Base-by-base conservation (phyloP, 1,139 yeast genomes). In the Ogataea hybrid region DNA sequence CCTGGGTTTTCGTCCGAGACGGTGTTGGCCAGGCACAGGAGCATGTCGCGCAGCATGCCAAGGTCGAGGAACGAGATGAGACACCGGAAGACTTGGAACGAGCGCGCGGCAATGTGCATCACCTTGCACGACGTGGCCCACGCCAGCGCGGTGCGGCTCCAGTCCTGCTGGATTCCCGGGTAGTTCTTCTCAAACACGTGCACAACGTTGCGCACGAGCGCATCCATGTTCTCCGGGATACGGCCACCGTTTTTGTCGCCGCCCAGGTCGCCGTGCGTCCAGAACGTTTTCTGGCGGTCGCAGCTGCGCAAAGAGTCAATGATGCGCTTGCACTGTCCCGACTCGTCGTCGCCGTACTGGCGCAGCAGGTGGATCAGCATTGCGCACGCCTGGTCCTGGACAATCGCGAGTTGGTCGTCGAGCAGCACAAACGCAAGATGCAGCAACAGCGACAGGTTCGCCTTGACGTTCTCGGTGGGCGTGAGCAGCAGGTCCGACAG, bases 61-160 rank as follows among this genome's bases (percentile, higher is more conserved):
- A 85, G 92, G 58, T 92, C 97, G 49, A 92, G 68, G 52, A 83
- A 81, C 11, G 86, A 77, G 12, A 89, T 67, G 40, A 92, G 65
- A 4, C 95, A 86, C 37, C 99, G 71, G 65, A 90, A 92, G 0
- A 89, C 75, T 61, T 94, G 98, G 63, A 94, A 92, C 0, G 97
- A 89, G 25, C 98, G 77, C 55, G 98, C 92, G 0, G 99, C 98
- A 57, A 92, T 79, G 61, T 94, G 99, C 56, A 97, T 75, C 0
- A 92, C 98, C 2, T 97, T 95, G 67, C 98, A 92, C 1, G 96
- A 82, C 0, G 98, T 92, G 0, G 98, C 97, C 98, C 98, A 94
- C 28, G 75, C 73, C 35, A 94, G 69, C 0, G 97, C 87, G 2
- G 79, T 80, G 36, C 84, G 69, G 39, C 95, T 84, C 98, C 98